Base-by-base conservation (phyloP, 2,329 filamentous ascomycete genomes). In the Talaromyces sp. region DNA sequence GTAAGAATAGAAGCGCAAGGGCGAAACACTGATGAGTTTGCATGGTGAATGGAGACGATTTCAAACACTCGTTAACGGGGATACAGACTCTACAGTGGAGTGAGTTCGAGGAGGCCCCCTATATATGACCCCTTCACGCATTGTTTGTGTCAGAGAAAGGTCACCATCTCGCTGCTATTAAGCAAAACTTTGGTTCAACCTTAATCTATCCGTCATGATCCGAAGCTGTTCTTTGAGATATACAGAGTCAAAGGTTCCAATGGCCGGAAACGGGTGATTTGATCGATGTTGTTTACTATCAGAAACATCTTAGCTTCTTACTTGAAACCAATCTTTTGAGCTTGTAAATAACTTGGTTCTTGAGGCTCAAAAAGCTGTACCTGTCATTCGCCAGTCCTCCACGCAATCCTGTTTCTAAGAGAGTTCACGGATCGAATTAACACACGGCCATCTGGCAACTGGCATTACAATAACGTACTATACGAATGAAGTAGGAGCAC, bases 81-180 rank as follows among this genome's bases (percentile, higher is more conserved):
- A 41, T 16, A 47, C 13, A 43, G 50, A 41, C 3, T 4, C 39
- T 56, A 6, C 9, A 9, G 22, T 7, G 35, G 39, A 37, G 9
- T 57, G 8, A 49, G 7, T 16, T 31, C 31, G 11, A 39, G 39
- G 16, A 39, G 4, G 7, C 19, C 3, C 3, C n/a, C 5, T 47
- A 43, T 57, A 61, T 61, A 49, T 19, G 47, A 37, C 19, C 33
- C 14, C 14, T 14, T 19, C 9, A 54, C 31, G 16, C 27, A 54
- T 41, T 24, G 35, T 47, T 19, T 64, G 49, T 67, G 63, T 63
- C 63, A 67, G 47, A 60, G 19, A 56, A 31, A 67, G 63, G 63
- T 66, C 58, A 60, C 45, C 35, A 50, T 16, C 35, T 37, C 19
- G 50, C 47, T 31, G 14, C 11, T 33, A 59, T 5, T 19, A 45